Evolutionary conservation across 2,329 filamentous ascomycete species (phyloP), one percentile per base, ranked within the genome.

Genomic region (Cordyceps militaris): DNA sequence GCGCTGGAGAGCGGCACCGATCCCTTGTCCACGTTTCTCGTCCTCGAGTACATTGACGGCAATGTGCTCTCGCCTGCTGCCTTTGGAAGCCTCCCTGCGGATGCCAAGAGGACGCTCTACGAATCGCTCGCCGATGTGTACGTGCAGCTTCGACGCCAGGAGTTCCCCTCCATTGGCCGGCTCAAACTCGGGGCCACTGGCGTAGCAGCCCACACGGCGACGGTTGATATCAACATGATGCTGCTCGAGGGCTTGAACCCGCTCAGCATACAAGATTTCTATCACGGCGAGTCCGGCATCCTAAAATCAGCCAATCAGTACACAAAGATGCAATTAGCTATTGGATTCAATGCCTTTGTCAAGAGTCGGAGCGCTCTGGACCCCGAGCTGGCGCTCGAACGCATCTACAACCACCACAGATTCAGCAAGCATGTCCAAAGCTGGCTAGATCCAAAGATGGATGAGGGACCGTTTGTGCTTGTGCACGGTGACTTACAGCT

Each of bases 401-500:
- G 4, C 11, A 13, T 16, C 6, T 19, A 32, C 28, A 48, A 48
- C 23, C 28, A 32, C 16, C 26, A 32, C 8, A 4, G 30, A 1
- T 48, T 48, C 28, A 47, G 32, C 23, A 28, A 54, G 8, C 54
- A 56, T 51, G 53, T 40, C 7, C 32, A 49, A 19, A n/a, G 50
- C 7, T 62, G 61, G 61, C 4, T 58, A 16, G 56, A 62, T 42
- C 11, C 21, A 16, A 13, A 5, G 3, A 49, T 58, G 3, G 58
- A 62, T 21, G 1, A 32, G 2, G 62, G 60, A 0, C 61, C 61
- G 1, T 61, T 62, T 26, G 58, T 62, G 7, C 32, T 61, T 43
- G 51, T 60, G 16, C 61, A 62, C 26, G 60, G 60, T 5, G 61
- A 62, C 34, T n/a, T 62, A 19, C 38, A 52, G 30, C 51, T 58